These are phyloP conservation scores for Candida caryicola DNA, from an alignment of 805 yeast genomes.

Conservation along the genomic window DNA sequence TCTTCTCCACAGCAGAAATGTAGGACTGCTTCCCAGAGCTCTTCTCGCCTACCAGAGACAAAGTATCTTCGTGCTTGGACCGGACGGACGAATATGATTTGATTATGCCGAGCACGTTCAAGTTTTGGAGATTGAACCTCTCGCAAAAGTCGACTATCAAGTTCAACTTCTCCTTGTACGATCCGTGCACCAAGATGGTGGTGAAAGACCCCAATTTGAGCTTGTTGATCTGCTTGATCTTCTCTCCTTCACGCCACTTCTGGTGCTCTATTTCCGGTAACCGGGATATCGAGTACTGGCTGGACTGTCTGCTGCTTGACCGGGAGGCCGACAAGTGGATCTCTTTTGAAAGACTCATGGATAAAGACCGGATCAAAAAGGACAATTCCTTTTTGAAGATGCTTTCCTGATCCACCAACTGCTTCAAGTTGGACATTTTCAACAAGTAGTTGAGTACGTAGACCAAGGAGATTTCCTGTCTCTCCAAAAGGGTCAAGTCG, in stretches of 20 bases:
- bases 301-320: constrained; percentile 19
- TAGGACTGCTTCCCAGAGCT: constrained; percentile 19
- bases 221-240: constrained; percentile 7
- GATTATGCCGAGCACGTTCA: constrained; percentile 9
- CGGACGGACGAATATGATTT: neutral
- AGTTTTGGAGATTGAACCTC: constrained; percentile 7
- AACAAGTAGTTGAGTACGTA: constrained; percentile 24
- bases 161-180: constrained; percentile 29
- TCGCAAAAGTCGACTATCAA: constrained; percentile 20
- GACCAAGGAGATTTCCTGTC: constrained; percentile 32
- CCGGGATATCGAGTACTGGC: constrained; percentile 14
- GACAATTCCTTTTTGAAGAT: constrained; percentile 16
- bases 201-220: constrained; percentile 16
- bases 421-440: constrained; percentile 15
- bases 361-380: constrained; percentile 19
- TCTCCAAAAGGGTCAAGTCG: constrained; percentile 11
- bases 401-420: constrained; percentile 13
- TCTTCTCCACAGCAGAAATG: constrained; percentile 12
- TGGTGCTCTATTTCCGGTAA: constrained; percentile 8
- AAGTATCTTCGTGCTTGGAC: constrained; percentile 2
- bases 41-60: constrained; percentile 7
- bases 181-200: constrained; percentile 22
- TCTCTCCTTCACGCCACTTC: constrained; percentile 3
- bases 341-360: constrained; percentile 21
- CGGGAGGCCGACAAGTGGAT: constrained; percentile 23